These are phyloP conservation scores for Lasiosphaeriaceae sp. DNA, from an alignment of 495 filamentous ascomycete genomes.

Conservation along the genomic window DNA sequence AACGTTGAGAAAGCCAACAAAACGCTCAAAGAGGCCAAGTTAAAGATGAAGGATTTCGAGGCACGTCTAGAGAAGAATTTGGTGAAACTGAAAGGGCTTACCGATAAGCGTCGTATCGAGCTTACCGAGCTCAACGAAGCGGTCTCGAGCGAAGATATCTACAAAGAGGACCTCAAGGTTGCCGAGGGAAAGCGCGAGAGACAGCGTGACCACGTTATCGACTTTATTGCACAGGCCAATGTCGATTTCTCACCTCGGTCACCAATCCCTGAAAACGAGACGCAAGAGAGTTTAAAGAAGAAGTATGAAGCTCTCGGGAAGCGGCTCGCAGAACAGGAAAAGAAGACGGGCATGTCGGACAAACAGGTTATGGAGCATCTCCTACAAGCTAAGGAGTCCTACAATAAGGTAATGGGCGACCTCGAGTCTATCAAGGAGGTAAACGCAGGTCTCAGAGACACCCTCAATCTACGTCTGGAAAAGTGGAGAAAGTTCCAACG, in stretches of 20 bases:
- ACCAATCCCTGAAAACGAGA: conserved; percentile 65
- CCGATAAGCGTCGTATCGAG: conserved; percentile 47
- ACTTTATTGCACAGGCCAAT: conserved; percentile 56
- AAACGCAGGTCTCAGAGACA: conserved; percentile 55
- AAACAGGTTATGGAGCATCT: conserved; percentile 56
- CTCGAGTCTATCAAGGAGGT: conserved; percentile 48
- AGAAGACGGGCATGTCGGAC: conserved; percentile 55
- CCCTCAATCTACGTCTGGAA: conserved; percentile 64
- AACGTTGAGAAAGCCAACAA: conserved; percentile 27
- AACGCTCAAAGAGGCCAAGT: conserved; percentile 19
- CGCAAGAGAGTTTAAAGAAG: conserved; percentile 54
- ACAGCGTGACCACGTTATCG: conserved; percentile 41
- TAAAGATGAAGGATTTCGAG: conserved; percentile 46
- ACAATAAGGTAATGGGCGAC: conserved; percentile 33
- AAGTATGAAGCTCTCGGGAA: conserved; percentile 57
- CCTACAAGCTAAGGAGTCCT: conserved; percentile 30
- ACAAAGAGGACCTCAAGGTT: conserved; percentile 42
- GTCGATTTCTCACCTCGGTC: conserved; percentile 55
- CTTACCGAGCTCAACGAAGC: conserved; percentile 66
- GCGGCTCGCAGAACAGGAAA: conserved; percentile 43
- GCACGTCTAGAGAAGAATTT: conserved; percentile 51
- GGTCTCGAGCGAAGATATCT: conserved; percentile 46
- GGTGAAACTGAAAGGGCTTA: conserved; percentile 48
- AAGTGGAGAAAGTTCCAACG: conserved; percentile 79
- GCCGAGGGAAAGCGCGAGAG: conserved; percentile 47